Base-by-base conservation (phyloP, 2,329 filamentous ascomycete genomes). In the Aspergillus pseudoglaucus region DNA sequence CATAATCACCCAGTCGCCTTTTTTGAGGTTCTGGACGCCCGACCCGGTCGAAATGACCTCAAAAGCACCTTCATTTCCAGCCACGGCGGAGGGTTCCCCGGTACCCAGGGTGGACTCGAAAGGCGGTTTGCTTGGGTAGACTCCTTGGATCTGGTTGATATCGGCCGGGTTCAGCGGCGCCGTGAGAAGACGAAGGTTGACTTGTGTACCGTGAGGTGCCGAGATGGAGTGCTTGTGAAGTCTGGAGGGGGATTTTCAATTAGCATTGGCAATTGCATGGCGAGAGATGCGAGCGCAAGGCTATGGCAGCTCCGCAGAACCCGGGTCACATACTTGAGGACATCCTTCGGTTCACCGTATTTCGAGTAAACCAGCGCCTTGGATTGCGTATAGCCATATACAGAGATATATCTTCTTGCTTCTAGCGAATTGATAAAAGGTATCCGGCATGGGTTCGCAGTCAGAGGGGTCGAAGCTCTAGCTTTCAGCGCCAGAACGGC, bases 61-160 rank as follows among this genome's bases (percentile, higher is more conserved):
- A 57, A 95, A 95, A 37, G 91, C 88, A 42, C 88, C 94, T 68
- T 98, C 94, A 65, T 96, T 97, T 6, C 69, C 69, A 37, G 57
- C 66, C 6, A 71, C 65, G 1, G 88, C 88, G 6, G 86, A 81
- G 2, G 90, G 89, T 20, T 83, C 75, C 1, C 82, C 57, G 0
- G 90, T 96, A 48, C 90, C 87, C 47, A 98, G 81, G 1, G 81
- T 70, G 5, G 83, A 84, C 15, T 82, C 84, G 70, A 95, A 90
- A 40, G 79, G 75, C 0, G 90, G 90, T 65, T 89, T 89, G 41
- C 83, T 83, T 52, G 91, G 91, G 73, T 98, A 98, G 3, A 91
- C 90, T 56, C 93, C 93, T 75, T 98, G 93, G 62, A 98, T 88
- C 61, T 91, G 91, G 76, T 98, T 98, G 69, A 98, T 88, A 72